Evolutionary conservation across 352 stramenopile species (phyloP), one percentile per base, ranked within the genome.

Genomic region (Phytophthora nicotianae): DNA sequence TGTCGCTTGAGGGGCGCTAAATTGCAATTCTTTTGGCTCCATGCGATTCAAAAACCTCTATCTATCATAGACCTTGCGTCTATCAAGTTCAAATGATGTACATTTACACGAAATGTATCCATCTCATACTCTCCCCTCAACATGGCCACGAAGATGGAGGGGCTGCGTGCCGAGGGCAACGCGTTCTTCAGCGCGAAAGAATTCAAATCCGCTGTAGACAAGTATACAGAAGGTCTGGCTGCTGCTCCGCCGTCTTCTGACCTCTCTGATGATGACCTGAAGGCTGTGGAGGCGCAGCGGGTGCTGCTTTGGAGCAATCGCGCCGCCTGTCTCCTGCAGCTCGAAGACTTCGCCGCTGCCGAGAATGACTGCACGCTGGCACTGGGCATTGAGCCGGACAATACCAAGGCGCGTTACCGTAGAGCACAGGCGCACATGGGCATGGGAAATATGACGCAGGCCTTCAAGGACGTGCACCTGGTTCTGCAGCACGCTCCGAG

Each of bases 331-430:
- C 58, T 78, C 35, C 63, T 95, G 35, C 84, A 93, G 62, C 70
- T 93, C 17, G 42, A 83, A 26, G 66, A 89, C 45, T 92, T 89
- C 40, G 66, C 72, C 11, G 58, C 47, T 20, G 85, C 85, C 2
- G 62, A 75, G 13, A 72, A 62, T 13, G 80, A 92, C 61, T 93
- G 85, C 65, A 78, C 74, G 5, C 47, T 55, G 17, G 85, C 76
- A 37, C 68, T 95, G 26, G 59, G 50, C 2, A 48, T 71, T 14
- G 80, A 89, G 3, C 50, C 72, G 14, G 61, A 77, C 21, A 95
- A 91, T 54, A 77, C 86, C 42, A 95, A 95, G 60, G 84, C 86
- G 16, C 78, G 83, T 6, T 95, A 93, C 50, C 83, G 86, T 42
- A 77, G 86, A 46, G 86, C 84, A 5, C 86, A 93, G 65, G 86